Conservation (phyloP, 179 eudicot genomes). For the Nepenthes alata region DNA sequence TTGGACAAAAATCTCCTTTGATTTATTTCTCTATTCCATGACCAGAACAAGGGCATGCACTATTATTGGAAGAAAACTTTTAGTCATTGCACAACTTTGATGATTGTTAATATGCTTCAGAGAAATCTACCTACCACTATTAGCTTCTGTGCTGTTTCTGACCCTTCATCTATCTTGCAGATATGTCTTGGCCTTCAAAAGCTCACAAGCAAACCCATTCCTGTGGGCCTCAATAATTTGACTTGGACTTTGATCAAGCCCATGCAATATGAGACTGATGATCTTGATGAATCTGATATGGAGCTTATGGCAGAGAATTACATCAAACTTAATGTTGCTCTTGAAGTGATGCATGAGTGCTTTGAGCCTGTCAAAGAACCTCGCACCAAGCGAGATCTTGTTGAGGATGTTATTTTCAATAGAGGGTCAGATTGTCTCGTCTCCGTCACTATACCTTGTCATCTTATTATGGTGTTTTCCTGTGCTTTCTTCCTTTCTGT, state of each 20-base stretch:
- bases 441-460: not conserved
- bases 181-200: conserved; percentile 54
- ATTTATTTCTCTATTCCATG: too few relatives aligned
- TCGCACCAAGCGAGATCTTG: conserved; percentile 56
- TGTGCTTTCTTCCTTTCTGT: not conserved
- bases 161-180: conserved; percentile 25
- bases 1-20: too few relatives aligned
- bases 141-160: conserved; percentile 5
- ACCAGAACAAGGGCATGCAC: too few relatives aligned
- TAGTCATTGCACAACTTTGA: not conserved
- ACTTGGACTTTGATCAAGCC: conserved; percentile 71
- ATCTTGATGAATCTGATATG: conserved; percentile 22
- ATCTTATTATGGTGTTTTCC: not conserved
- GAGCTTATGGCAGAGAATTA: conserved; percentile 36
- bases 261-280: conserved; percentile 14
- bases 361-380: conserved; percentile 79
- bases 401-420: conserved; percentile 77
- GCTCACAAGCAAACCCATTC: conserved; percentile 49
- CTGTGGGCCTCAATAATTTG: conserved; percentile 41
- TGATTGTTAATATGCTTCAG: not conserved
- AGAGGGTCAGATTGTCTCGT: conserved; percentile 41
- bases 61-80: too few relatives aligned
- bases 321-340: conserved; percentile 71
- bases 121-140: not conserved
- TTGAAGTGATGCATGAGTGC: conserved; percentile 91